phyloP scores from a whole-genome alignment of 225 moss, liverwort and hornwort genomes.

The Pleurozium schreberi region DNA sequence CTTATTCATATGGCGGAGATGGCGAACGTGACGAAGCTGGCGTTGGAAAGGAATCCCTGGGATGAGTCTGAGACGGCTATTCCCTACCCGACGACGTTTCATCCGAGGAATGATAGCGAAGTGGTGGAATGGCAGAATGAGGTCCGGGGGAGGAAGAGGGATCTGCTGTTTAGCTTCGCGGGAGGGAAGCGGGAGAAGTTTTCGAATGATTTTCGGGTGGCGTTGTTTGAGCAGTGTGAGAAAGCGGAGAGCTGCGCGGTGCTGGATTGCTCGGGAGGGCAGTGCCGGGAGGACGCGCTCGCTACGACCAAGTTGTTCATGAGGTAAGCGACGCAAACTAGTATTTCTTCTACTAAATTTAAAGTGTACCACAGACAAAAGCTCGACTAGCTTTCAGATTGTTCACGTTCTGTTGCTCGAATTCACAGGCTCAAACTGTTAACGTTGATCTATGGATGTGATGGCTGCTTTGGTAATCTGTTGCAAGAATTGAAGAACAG shows the following conservation, averaged over 20 bases:
- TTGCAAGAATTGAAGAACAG: neutral
- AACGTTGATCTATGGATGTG: neutral
- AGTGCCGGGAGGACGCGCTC: constrained; percentile 31
- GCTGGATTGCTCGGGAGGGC: constrained; percentile 25
- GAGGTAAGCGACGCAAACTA: neutral
- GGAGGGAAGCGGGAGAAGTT: constrained; percentile 21
- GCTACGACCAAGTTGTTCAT: constrained; percentile 18
- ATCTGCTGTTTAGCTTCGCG: constrained; percentile 16
- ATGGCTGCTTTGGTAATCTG: neutral
- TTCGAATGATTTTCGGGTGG: neutral
- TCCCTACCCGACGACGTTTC: constrained; percentile 57
- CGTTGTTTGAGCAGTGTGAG: constrained; percentile 25
- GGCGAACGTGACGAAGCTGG: constrained; percentile 37
- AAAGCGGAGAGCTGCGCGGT: constrained; percentile 14
- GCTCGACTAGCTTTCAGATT: neutral
- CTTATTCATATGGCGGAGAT: neutral
- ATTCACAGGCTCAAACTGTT: neutral
- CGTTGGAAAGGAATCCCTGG: constrained; percentile 34
- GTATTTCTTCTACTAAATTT: neutral
- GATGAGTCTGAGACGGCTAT: constrained; percentile 16
- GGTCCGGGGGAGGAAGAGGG: neutral
- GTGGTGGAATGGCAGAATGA: constrained; percentile 1
- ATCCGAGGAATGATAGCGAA: constrained; percentile 27
- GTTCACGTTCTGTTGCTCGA: no score
- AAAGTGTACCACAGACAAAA: neutral